phyloP scores from a whole-genome alignment of 2,329 filamentous ascomycete species.

The Lasiodiplodia gonubiensis region DNA sequence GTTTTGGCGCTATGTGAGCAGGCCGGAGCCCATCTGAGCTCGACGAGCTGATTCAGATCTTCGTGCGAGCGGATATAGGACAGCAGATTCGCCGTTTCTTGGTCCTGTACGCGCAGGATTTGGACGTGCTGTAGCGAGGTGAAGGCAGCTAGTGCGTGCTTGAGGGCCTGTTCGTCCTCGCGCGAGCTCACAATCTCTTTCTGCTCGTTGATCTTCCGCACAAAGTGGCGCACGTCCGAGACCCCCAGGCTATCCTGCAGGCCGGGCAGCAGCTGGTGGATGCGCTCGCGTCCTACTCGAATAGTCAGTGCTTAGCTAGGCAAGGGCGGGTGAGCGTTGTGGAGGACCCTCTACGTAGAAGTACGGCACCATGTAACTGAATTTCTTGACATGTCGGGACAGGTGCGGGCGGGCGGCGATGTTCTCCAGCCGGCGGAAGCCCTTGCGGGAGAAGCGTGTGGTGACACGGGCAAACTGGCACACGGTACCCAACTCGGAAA shows the following conservation, averaged over 20 bases:
- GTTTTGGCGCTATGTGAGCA: slow-evolving; percentile 67
- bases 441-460: slow-evolving; percentile 57
- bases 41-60: slow-evolving; percentile 53
- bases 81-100: slow-evolving; percentile 61
- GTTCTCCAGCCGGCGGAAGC: slow-evolving; percentile 56
- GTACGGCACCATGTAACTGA: slow-evolving; percentile 65
- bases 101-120: slow-evolving; percentile 66
- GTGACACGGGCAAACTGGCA: slow-evolving; percentile 59
- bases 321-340: slow-evolving; percentile 33
- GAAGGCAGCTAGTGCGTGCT: slow-evolving; percentile 63
- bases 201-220: slow-evolving; percentile 57
- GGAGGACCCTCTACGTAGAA: slow-evolving; percentile 61
- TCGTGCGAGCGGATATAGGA: slow-evolving; percentile 58
- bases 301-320: slow-evolving; percentile 35
- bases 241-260: slow-evolving; percentile 44
- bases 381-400: slow-evolving; percentile 62
- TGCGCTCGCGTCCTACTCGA: slow-evolving; percentile 45
- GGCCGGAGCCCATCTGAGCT: slow-evolving; percentile 66
- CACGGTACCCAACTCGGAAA: slow-evolving; percentile 57
- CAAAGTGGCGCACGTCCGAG: slow-evolving; percentile 50
- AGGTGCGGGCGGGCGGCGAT: slow-evolving; percentile 58
- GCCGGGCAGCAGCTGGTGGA: slow-evolving; percentile 47
- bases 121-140: slow-evolving; percentile 68
- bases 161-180: slow-evolving; percentile 60
- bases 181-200: slow-evolving; percentile 56